phyloP scores from a whole-genome alignment of 2,329 filamentous ascomycete species.

The Aspergillus brunneoviolaceus region DNA sequence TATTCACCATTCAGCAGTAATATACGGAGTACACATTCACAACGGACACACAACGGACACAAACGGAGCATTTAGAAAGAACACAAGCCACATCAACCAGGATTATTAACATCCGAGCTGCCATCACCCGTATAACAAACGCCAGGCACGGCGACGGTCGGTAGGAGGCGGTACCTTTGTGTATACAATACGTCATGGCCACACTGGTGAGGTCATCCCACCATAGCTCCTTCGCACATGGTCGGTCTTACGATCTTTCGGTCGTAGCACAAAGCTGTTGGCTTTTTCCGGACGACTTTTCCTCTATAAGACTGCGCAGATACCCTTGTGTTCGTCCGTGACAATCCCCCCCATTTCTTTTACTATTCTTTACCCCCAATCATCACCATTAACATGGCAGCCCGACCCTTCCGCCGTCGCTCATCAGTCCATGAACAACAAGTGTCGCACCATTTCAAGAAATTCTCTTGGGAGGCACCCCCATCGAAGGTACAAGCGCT shows the following conservation, averaged over 20 bases:
- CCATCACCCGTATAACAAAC: not conserved
- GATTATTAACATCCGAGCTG: too few species aligned
- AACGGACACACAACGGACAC: too few species aligned
- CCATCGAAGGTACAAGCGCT: conserved; percentile 37
- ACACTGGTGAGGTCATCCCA: conserved; percentile 16
- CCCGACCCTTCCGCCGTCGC: conserved; percentile 26
- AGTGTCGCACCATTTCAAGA: conserved; percentile 32
- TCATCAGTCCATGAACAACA: conserved; percentile 34
- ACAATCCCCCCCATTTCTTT: not conserved
- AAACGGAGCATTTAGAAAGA: too few species aligned
- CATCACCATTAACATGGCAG: conserved; percentile 4
- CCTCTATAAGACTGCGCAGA: not conserved
- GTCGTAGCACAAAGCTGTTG: not conserved
- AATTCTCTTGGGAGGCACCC: conserved; percentile 38
- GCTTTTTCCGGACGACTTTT: not conserved
- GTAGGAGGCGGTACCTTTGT: not conserved
- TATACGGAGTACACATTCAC: too few species aligned
- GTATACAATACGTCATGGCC: conserved; percentile 15
- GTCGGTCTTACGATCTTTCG: conserved; percentile 1
- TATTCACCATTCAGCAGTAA: too few species aligned
- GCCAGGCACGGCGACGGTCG: not conserved
- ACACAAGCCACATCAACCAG: too few species aligned
- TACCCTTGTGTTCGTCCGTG: not conserved
- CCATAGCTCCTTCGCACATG: not conserved
- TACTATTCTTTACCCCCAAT: not conserved